Evolutionary conservation across 768 basidiomycete species (phyloP), one percentile per base, ranked within the genome.

Genomic region (Kwoniella sp.): DNA sequence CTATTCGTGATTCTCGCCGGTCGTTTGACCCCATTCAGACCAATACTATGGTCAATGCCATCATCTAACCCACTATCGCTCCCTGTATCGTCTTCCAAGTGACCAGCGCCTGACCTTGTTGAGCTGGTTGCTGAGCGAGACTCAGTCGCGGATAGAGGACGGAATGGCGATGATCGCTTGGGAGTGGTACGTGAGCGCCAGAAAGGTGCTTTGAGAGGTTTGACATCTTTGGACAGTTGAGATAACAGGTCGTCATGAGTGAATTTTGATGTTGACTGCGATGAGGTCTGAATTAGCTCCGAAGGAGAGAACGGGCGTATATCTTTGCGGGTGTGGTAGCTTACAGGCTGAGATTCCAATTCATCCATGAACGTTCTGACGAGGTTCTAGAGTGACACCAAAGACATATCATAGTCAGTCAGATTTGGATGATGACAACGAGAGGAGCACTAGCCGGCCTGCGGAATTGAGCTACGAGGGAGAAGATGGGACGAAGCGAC

Each of bases 331-430:
- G 15, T 12, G 22, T 17, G 8, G 27, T 3, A 6, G 51, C 64
- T 30, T 46, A 66, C 64, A 15, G 64, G 52, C 40, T 30, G 52
- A 9, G 9, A 22, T 17, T 67, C 55, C 19, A 53, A 49, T 30
- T 67, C 65, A 21, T 63, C 60, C 65, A 67, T 67, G 40, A 62
- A 58, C 2, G 60, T 58, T 22, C 50, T 46, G 10, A 66, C 65
- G 22, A 66, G 65, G 12, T 40, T 57, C 65, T 66, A 22, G 21
- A 55, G 55, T 33, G 27, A 17, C 27, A 13, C 17, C 40, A n/a
- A 21, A 2, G 24, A 49, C 13, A 33, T 33, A 13, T 33, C 33
- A 33, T 33, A 49, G 48, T 26, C 48, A 24, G 21, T 19, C 10
- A n/a, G n/a, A n/a, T 47, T 19, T 26, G 48, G 25, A 4, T 49